Conservation (phyloP, 2,329 filamentous ascomycete species). For the Alternaria triticina region DNA sequence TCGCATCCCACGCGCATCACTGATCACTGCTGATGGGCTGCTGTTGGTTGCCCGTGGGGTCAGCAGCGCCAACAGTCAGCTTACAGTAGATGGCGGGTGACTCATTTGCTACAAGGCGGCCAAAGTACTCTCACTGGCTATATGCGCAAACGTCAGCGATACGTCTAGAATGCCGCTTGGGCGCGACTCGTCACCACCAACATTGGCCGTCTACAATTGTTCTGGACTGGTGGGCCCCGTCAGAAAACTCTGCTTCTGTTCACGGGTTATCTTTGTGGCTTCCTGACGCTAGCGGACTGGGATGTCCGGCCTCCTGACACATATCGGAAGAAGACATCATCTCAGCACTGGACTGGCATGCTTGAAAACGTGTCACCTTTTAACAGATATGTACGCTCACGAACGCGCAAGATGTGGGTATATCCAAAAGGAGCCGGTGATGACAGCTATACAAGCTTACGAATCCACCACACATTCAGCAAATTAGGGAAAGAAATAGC, state of each 20-base stretch:
- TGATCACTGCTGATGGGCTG: neutral
- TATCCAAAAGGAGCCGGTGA: neutral
- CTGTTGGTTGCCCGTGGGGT: neutral
- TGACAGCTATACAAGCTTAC: neutral
- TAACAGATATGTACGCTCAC: neutral
- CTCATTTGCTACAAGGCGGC: neutral
- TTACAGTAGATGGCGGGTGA: neutral
- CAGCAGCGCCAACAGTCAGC: conserved; percentile 1
- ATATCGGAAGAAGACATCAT: neutral
- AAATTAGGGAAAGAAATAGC: neutral
- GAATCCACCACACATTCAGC: neutral
- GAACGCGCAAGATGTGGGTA: neutral
- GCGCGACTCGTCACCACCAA: neutral
- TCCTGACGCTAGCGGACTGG: neutral
- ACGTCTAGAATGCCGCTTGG: neutral
- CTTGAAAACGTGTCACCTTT: neutral
- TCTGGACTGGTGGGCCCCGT: neutral
- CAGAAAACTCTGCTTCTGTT: neutral
- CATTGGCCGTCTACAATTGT: neutral
- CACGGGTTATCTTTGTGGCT: neutral
- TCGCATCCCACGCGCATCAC: neutral
- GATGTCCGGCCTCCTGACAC: neutral
- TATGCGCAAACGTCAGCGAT: neutral
- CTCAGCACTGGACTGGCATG: neutral
- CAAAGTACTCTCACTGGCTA: neutral